phyloP scores from a whole-genome alignment of 2,329 filamentous ascomycete species.

The Coniochaeta prunicola region DNA sequence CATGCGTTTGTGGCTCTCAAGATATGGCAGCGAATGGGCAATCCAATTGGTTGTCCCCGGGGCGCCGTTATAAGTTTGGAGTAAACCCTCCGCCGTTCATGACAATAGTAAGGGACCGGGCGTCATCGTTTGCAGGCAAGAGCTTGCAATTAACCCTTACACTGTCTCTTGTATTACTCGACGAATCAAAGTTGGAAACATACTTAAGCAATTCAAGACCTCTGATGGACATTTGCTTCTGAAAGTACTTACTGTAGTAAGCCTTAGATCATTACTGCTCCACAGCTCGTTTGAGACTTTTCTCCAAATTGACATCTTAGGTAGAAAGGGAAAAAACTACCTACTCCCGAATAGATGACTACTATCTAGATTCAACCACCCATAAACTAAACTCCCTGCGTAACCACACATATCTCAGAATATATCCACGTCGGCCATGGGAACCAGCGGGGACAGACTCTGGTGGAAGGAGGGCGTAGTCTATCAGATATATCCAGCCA shows the following conservation, averaged over 20 bases:
- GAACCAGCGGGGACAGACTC: not conserved
- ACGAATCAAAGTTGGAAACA: not conserved
- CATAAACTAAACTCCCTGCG: not conserved
- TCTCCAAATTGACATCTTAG: not conserved
- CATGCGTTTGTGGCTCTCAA: not conserved
- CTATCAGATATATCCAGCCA: constrained; percentile 2
- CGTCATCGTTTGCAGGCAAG: not conserved
- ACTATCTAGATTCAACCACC: not conserved
- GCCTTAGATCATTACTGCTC: not conserved
- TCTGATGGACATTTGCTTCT: not conserved
- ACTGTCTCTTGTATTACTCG: no score
- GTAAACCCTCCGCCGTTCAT: not conserved
- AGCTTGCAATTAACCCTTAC: not conserved
- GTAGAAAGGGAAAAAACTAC: not conserved
- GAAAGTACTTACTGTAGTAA: no score
- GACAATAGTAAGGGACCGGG: not conserved
- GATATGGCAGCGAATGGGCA: not conserved
- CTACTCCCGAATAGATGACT: not conserved
- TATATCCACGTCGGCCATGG: not conserved
- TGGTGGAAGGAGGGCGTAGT: constrained; percentile 2
- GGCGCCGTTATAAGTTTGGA: not conserved
- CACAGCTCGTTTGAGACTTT: not conserved
- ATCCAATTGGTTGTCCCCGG: not conserved
- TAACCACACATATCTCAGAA: not conserved
- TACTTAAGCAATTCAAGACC: not conserved